Conservation (phyloP, 768 basidiomycete genomes). For the Tricholoma terreum region DNA sequence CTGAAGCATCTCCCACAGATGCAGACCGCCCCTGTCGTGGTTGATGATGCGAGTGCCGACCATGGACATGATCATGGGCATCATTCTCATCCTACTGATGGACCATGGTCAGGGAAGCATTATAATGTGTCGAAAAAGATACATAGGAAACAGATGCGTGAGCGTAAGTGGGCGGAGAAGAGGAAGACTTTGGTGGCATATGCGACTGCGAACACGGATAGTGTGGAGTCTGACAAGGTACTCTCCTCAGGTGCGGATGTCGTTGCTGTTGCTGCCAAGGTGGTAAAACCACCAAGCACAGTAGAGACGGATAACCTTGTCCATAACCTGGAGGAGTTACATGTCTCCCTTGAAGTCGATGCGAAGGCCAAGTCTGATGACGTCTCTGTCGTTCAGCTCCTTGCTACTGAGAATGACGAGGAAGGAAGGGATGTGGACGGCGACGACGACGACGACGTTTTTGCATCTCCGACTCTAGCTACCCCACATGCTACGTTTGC, state of each 20-base stretch:
- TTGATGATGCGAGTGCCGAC: slow-evolving; percentile 7
- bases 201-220: slow-evolving; percentile 15
- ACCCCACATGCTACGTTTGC: slow-evolving; percentile 21
- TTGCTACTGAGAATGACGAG: slow-evolving; percentile 2
- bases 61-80: slow-evolving; percentile 3
- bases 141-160: slow-evolving; percentile 44
- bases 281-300: neutral
- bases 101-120: neutral
- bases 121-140: slow-evolving; percentile 23
- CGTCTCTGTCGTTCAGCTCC: neutral
- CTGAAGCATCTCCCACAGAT: slow-evolving; percentile 26
- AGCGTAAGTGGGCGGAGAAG: slow-evolving; percentile 51
- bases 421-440: slow-evolving; percentile 5
- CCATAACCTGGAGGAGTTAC: slow-evolving; percentile 13
- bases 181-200: slow-evolving; percentile 31
- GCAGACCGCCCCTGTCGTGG: neutral
- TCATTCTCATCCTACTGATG: slow-evolving; percentile 4
- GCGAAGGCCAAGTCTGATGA: slow-evolving; percentile 2
- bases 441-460: slow-evolving; percentile 36
- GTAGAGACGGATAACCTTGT: slow-evolving; percentile 14
- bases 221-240: neutral
- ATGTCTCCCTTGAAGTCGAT: slow-evolving; percentile 10
- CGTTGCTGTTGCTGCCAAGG: neutral
- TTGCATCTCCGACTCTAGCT: slow-evolving; percentile 29
- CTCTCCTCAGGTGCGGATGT: neutral